Evolutionary conservation across 768 basidiomycete species (phyloP).

Genomic region (Phanerodontia chrysosporium): DNA sequence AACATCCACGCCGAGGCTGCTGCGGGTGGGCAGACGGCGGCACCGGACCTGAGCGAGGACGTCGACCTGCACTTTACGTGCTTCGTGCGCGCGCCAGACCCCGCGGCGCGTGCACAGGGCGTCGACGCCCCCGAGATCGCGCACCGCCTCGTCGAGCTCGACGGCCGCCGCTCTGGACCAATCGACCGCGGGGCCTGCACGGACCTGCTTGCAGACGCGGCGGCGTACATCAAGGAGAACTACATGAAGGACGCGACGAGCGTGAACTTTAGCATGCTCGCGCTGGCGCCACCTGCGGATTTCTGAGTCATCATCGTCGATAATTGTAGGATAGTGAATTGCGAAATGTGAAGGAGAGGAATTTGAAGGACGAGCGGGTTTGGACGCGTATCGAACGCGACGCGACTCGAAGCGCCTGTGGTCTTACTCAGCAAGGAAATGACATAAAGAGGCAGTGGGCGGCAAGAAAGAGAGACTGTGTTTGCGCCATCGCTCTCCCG

Average conservation of each 20-base stretch:
- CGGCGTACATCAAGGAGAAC: constrained; percentile 52
- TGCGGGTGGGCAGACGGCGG: constrained; percentile 60
- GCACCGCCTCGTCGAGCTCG: constrained; percentile 72
- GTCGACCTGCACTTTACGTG: constrained; percentile 85
- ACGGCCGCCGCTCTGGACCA: constrained; percentile 74
- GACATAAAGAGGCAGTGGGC: neutral
- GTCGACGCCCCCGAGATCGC: constrained; percentile 18
- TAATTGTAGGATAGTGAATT: no score
- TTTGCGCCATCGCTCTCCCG: constrained; percentile 23
- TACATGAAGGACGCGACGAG: constrained; percentile 52
- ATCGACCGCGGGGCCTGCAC: constrained; percentile 69
- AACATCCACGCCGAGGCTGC: constrained; percentile 74
- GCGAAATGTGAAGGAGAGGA: no score
- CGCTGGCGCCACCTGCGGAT: constrained; percentile 34
- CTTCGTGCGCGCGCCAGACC: constrained; percentile 68
- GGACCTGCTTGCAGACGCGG: constrained; percentile 65
- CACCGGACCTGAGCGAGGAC: constrained; percentile 53
- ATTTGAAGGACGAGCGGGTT: neutral
- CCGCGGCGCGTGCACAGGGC: constrained; percentile 29
- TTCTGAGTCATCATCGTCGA: neutral
- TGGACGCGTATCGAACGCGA: neutral
- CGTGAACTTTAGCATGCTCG: constrained; percentile 66
- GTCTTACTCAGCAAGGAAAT: constrained; percentile 1
- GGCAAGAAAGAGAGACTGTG: neutral
- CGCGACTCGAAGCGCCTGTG: neutral